Evolutionary conservation across 176 grass and related monocot genomes (phyloP), one percentile per base, ranked within the genome.

Genomic region (Phyllostachys edulis): DNA sequence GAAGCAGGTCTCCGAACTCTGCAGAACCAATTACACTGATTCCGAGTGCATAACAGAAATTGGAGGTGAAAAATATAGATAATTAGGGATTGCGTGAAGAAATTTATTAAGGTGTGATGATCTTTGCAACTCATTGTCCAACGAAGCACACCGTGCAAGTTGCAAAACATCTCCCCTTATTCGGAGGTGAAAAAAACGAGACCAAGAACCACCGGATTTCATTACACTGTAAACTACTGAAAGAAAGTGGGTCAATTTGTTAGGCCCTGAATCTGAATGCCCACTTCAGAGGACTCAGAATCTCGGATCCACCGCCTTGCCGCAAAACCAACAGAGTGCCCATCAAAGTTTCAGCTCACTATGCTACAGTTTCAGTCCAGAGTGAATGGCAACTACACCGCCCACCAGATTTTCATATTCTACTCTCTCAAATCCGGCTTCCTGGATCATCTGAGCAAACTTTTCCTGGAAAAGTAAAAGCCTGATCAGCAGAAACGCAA

Each of bases 391-490:
- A 82, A 97, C 92, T 47, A 94, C 93, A 50, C 96, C 96, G 6
- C 96, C 96, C 59, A 98, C 96, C 9, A 98, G 89, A 83, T 98
- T 98, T 78, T 98, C 96, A 41, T 95, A 98, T 59, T 95, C 87
- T 17, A 95, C 96, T 36, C 89, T 85, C 76, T 93, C 79, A 80
- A 98, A 98, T 78, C 93, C 96, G 0, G 96, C 91, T 87, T 95
- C 91, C 46, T 87, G 87, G 75, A 98, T 98, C 96, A 98, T 95
- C 72, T 78, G 88, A 76, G 90, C 92, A 76, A 97, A 97, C 64
- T 86, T 91, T 27, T 97, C 90, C 95, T 97, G 82, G 9, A 80
- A 9, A 79, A 41, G 49, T 26, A 78, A 4, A 81, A 42, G 49
- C 57, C 68, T 60, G 76, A 77, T 72, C 67, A 85, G 47, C 46